A percentile compares a stretch with the other conserved stretches of the same genome.
phyloP scores from a whole-genome alignment of 2,329 filamentous ascomycete species.

The Trichoderma atrobrunneum region DNA sequence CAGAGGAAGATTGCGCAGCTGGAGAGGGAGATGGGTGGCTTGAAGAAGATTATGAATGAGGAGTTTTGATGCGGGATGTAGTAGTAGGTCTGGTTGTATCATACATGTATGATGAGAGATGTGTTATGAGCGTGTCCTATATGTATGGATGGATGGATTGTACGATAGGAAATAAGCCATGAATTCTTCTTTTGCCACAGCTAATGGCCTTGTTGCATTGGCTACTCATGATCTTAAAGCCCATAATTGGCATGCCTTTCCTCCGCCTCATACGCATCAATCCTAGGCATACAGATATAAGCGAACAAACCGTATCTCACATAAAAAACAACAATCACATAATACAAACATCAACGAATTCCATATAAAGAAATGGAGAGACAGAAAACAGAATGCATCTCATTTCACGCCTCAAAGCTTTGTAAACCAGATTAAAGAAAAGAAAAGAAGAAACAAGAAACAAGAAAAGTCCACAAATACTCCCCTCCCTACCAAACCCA shows the following conservation, averaged over 20 bases:
- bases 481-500: not conserved
- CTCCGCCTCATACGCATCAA: not conserved
- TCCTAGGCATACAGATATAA: not conserved
- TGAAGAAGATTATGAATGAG: slow-evolving; percentile 64
- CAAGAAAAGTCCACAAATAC: not conserved
- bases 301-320: not conserved
- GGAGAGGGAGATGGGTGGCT: slow-evolving; percentile 65
- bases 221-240: not conserved
- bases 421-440: not conserved
- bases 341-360: not conserved
- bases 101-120: not conserved
- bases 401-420: not conserved
- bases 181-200: not conserved
- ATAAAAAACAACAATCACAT: not conserved
- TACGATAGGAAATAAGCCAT: not conserved
- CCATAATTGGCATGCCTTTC: not conserved
- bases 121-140: not conserved
- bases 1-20: slow-evolving; percentile 72
- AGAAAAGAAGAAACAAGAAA: not conserved
- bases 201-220: not conserved
- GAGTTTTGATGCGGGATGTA: slow-evolving; percentile 38
- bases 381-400: not conserved
- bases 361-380: not conserved
- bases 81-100: not conserved
- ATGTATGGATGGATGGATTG: not conserved